Base-by-base conservation (phyloP, 495 filamentous ascomycete species). In the Hypoxylon perforatum region DNA sequence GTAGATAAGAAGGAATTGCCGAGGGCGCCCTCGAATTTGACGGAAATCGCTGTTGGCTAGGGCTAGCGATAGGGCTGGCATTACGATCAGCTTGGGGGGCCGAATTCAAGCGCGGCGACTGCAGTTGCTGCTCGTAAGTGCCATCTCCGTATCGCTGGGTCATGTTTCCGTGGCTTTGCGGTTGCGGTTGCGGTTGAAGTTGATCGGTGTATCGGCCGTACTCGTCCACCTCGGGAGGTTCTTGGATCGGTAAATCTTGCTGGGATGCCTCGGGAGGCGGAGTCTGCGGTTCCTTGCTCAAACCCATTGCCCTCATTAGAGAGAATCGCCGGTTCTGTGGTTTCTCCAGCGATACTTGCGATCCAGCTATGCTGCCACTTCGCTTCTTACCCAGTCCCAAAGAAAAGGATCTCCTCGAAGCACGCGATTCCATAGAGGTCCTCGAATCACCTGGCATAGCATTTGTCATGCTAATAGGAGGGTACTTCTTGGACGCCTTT, bases 381-480 rank as follows among this genome's bases (percentile, higher is more conserved):
- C 80, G 80, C 82, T 93, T 95, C 75, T 91, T 87, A 51, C 82
- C 88, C 50, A 91, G 87, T 5, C 86, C 87, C 62, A 93, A 86
- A 22, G 91, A 92, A 53, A 89, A 89, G 0, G 92, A 92, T 21
- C 91, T 87, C 22, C 89, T 83, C 4, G 91, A 84, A 45, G 76
- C 74, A 67, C 81, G 80, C 47, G 84, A 96, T 69, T 97, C 94
- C 75, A 90, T 89, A 3, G 92, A 96, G 36, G 84, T 82, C 42
- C 94, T 85, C 7, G 90, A 85, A 49, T 90, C 82, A 10, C 79
- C 80, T 5, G 81, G 77, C 33, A 81, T 77, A 8, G 85, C 82
- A 45, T 84, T 86, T 63, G 87, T 86, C 91, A 92, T 94, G 73
- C 90, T 94, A 28, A 90, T 88, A 28, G 91, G 91, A 30, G 91